phyloP scores from a whole-genome alignment of 768 basidiomycete genomes.

The Pleurotus eryngii region DNA sequence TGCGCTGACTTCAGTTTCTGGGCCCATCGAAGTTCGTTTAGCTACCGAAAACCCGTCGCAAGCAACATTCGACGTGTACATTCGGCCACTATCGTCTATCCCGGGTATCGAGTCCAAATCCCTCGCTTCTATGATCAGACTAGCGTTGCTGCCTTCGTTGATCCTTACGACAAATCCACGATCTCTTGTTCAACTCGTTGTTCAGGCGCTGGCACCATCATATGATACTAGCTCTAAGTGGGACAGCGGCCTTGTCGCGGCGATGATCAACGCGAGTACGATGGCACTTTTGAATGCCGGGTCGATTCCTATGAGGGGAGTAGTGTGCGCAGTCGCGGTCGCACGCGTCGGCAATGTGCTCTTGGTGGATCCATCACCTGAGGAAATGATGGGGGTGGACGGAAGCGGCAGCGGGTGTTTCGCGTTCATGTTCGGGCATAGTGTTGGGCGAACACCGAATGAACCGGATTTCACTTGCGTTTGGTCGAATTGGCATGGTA shows the following conservation, averaged over 20 bases:
- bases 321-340: constrained; percentile 67
- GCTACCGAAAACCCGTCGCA: constrained; percentile 67
- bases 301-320: constrained; percentile 71
- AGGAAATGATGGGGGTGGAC: constrained; percentile 31
- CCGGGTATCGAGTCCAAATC: constrained; percentile 70
- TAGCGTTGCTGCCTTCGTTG: constrained; percentile 57
- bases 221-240: constrained; percentile 20
- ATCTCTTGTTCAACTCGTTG: constrained; percentile 73
- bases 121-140: constrained; percentile 48
- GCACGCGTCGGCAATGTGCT: constrained; percentile 28
- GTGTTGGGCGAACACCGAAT: constrained; percentile 5
- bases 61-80: constrained; percentile 70
- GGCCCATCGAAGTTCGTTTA: constrained; percentile 75
- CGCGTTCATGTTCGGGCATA: constrained; percentile 55
- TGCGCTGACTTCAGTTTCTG: constrained; percentile 72
- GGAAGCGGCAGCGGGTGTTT: constrained; percentile 60
- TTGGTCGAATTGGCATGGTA: constrained; percentile 54
- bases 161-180: constrained; percentile 70
- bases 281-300: constrained; percentile 67
- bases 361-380: constrained; percentile 51
- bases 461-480: constrained; percentile 33
- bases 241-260: constrained; percentile 49
- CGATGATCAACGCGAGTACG: constrained; percentile 68
- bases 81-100: constrained; percentile 67
- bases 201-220: constrained; percentile 51